These are phyloP conservation scores for Daedalea quercina DNA, from an alignment of 768 basidiomycete genomes.

Conservation along the genomic window DNA sequence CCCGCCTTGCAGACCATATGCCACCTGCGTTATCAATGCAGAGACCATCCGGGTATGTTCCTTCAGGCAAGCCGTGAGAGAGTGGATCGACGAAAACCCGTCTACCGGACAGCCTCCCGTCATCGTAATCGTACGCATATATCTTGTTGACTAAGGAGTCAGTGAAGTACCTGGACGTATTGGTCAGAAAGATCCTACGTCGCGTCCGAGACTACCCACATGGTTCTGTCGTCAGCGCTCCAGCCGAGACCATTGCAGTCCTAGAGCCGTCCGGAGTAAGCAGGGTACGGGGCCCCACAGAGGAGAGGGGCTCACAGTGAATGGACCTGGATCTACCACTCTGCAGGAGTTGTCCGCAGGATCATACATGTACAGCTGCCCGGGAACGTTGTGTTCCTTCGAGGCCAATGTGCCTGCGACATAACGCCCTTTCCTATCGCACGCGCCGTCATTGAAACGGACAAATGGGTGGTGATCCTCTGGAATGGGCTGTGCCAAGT, in stretches of 20 bases:
- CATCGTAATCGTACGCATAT: slow-evolving; percentile 57
- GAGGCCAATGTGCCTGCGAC: slow-evolving; percentile 59
- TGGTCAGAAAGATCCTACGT: slow-evolving; percentile 6
- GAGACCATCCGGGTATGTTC: slow-evolving; percentile 57
- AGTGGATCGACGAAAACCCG: slow-evolving; percentile 53
- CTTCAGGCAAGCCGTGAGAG: slow-evolving; percentile 41
- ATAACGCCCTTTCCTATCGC: slow-evolving; percentile 57
- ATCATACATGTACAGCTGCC: slow-evolving; percentile 54
- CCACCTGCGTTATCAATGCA: slow-evolving; percentile 58
- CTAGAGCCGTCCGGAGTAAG: slow-evolving; percentile 19
- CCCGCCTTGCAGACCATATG: slow-evolving; percentile 58
- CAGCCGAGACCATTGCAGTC: slow-evolving; percentile 63
- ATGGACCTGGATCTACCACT: slow-evolving; percentile 55
- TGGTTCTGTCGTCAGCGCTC: slow-evolving; percentile 54
- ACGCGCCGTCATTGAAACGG: slow-evolving; percentile 68
- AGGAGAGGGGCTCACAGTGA: slow-evolving; percentile 44
- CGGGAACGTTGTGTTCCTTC: slow-evolving; percentile 41
- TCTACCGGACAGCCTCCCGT: slow-evolving; percentile 48
- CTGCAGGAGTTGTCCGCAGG: slow-evolving; percentile 39
- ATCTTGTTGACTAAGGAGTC: slow-evolving; percentile 62
- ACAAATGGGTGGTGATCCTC: slow-evolving; percentile 33
- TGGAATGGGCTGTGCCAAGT: slow-evolving; percentile 49
- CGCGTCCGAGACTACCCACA: slow-evolving; percentile 31
- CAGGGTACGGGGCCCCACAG: slow-evolving; percentile 2
- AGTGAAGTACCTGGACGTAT: slow-evolving; percentile 54